These are phyloP conservation scores for Claviceps purpurea DNA, from an alignment of 2,329 filamentous ascomycete genomes.

Conservation along the genomic window DNA sequence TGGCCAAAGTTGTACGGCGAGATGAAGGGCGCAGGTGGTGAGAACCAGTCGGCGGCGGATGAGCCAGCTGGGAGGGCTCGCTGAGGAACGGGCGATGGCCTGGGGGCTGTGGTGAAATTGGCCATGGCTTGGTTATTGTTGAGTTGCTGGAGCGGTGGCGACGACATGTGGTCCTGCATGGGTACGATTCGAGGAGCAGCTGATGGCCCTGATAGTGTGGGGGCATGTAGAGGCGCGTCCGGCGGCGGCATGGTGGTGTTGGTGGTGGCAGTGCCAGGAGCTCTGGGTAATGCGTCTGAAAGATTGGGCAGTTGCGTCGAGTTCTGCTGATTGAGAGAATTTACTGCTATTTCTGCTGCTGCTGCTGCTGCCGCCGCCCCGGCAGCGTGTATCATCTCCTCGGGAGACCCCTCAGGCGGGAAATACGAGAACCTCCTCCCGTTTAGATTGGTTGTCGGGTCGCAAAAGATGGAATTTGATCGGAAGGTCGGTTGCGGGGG, in stretches of 20 bases:
- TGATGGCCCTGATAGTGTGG: slow-evolving; percentile 16
- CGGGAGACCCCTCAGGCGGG: slow-evolving; percentile 36
- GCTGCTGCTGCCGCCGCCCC: slow-evolving; percentile 14
- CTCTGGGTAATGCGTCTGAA: slow-evolving; percentile 27
- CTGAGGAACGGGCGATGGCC: slow-evolving; percentile 25
- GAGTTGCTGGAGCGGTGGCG: slow-evolving; percentile 12
- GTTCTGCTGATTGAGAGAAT: slow-evolving; percentile 14
- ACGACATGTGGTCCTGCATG: slow-evolving; percentile 19
- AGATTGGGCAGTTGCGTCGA: slow-evolving; percentile 27
- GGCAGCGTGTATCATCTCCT: slow-evolving; percentile 20
- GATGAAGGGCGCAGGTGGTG: slow-evolving; percentile 37
- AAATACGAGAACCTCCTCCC: slow-evolving; percentile 52
- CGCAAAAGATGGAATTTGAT: slow-evolving; percentile 53
- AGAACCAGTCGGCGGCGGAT: slow-evolving; percentile 38
- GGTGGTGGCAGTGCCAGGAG: not conserved
- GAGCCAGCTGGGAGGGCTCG: slow-evolving; percentile 30
- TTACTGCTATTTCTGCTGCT: slow-evolving; percentile 12
- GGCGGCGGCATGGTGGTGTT: slow-evolving; percentile 25
- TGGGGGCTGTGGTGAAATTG: slow-evolving; percentile 16
- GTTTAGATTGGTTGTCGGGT: slow-evolving; percentile 38
- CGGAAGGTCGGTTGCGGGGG: slow-evolving; percentile 42
- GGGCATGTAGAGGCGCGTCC: slow-evolving; percentile 15
- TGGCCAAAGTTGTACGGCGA: slow-evolving; percentile 36
- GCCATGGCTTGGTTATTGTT: slow-evolving; percentile 3
- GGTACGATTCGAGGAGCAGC: slow-evolving; percentile 12